Evolutionary conservation across 345 rosid genomes (phyloP).

Genomic region (Eucalyptus polybractea): DNA sequence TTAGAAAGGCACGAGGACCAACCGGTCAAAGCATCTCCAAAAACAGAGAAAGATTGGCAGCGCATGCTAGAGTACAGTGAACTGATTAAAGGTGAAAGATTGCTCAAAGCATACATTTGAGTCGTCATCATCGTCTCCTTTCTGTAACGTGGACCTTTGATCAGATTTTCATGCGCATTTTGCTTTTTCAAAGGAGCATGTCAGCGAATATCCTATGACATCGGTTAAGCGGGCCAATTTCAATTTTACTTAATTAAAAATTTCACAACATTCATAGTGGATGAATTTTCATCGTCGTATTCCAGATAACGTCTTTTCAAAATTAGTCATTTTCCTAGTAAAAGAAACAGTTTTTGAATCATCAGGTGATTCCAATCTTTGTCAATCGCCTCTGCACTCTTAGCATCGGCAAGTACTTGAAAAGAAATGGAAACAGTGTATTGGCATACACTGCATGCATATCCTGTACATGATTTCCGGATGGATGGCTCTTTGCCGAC

Average conservation of each 20-base stretch:
- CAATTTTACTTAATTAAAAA: background rate
- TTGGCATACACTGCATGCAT: background rate
- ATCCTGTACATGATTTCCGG: background rate
- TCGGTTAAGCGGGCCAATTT: background rate
- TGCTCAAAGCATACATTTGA: background rate
- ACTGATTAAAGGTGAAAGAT: background rate
- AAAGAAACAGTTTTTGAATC: background rate
- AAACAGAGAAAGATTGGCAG: background rate
- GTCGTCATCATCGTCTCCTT: background rate
- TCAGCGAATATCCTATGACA: background rate
- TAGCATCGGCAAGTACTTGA: background rate
- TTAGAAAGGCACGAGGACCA: background rate
- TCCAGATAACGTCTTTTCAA: rapidly evolving
- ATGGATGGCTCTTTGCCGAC: background rate
- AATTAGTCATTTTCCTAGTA: background rate
- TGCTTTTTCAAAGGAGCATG: background rate
- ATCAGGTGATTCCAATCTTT: background rate
- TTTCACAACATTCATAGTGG: rapidly evolving
- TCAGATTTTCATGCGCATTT: background rate
- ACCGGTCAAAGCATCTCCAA: background rate
- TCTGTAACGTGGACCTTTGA: background rate
- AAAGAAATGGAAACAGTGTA: background rate
- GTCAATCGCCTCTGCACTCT: background rate
- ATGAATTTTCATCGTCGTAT: background rate
- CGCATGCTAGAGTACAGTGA: background rate